phyloP scores from a whole-genome alignment of 2,329 filamentous ascomycete species.

The Monilinia fructigena region DNA sequence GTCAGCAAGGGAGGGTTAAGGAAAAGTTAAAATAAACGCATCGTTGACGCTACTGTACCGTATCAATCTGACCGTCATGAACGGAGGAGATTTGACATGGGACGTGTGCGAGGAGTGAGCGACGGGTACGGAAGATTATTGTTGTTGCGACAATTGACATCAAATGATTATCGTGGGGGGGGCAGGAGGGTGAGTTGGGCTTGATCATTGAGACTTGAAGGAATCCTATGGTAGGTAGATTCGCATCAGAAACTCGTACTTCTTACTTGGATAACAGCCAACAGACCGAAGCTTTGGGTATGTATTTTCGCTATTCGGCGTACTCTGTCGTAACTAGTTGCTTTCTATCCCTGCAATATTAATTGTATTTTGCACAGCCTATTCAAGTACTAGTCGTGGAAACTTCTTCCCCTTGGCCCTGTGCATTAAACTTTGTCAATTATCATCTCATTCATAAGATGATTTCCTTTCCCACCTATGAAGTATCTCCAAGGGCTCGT shows the following conservation, averaged over 20 bases:
- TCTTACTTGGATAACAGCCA: background rate
- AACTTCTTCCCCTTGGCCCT: constrained; percentile 2
- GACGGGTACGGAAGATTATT: background rate
- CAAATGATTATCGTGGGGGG: background rate
- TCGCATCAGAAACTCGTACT: too few relatives aligned
- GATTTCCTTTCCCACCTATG: background rate
- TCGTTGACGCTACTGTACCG: background rate
- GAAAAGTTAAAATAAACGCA: background rate
- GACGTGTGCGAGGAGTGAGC: background rate
- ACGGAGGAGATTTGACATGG: background rate
- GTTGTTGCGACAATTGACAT: background rate
- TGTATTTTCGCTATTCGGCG: constrained; percentile 2
- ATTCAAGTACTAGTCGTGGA: background rate
- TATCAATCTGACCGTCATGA: background rate
- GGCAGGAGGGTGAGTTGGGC: background rate
- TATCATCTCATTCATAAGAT: constrained; percentile 10
- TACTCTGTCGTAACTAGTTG: too few relatives aligned
- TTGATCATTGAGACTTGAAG: background rate
- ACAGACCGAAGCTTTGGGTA: background rate
- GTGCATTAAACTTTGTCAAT: background rate
- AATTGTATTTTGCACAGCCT: constrained; percentile 23
- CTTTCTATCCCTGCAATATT: constrained; percentile 13
- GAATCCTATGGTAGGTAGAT: too few relatives aligned
- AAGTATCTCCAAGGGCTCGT: background rate
- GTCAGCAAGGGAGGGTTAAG: background rate